Base-by-base conservation (phyloP, 257 asterid species). In the Nicotiana tomentosiformis region DNA sequence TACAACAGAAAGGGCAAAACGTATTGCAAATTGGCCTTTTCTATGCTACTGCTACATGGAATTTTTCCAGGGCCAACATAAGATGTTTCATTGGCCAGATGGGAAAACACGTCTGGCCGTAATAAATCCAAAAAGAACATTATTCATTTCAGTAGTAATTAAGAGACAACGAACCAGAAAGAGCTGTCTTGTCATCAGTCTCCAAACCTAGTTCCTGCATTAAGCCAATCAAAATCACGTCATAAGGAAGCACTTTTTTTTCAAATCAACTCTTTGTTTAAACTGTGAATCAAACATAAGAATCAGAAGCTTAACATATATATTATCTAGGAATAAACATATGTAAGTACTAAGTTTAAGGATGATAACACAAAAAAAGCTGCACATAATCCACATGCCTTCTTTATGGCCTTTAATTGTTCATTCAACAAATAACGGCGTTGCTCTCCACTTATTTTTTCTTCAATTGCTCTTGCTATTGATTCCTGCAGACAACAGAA, bases 151-250 rank as follows among this genome's bases (percentile, higher is more conserved):
- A 66, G 11, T 66, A 32, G 60, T 10, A 46, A 60, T 35, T 58
- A 76, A 79, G 80, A 87, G 80, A 84, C 84, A 87, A 82, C 91
- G 3, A 69, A 96, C 98, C 94, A 82, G 98, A 91, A 66, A 96
- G 97, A 83, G 98, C 98, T 62, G 99, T 94, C 88, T 96, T 96
- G 92, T 96, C 98, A 89, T 96, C 99, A 53, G 99, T 88, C 90
- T 96, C 99, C 89, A 96, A 81, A 82, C 99, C 99, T 82, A 96
- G 87, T 87, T 96, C 99, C 98, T 96, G 93, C 85, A 85, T 70
- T 20, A 84, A 53, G 62, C 64, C 68, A 77, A 86, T 84, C 29
- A 60, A 57, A 77, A 81, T 23, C 26, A 43, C 6, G 80, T 23
- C 62, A 49, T 26, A 29, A 74, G 39, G 15, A 74, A 4, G 37